Base-by-base conservation (phyloP, 306 rosid species). In the Hippophae gyantsensis region DNA sequence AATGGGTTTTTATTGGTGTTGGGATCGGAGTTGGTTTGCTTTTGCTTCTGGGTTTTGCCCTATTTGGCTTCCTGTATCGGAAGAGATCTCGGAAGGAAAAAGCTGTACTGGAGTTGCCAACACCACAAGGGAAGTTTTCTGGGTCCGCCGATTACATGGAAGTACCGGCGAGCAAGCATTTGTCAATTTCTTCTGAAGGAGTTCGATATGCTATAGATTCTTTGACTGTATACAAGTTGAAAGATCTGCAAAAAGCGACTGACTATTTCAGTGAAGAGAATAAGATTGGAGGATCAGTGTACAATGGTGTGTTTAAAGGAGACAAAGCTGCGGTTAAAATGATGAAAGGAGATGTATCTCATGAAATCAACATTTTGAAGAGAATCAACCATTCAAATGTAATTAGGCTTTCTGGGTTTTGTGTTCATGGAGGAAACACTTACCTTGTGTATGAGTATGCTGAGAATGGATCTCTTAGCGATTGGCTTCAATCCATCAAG, bases 391-490 rank as follows among this genome's bases (percentile, higher is more conserved):
- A 87, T 82, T 76, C 82, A 42, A 87, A 84, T 67, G 66, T 87
- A 10, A 75, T 78, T n/a, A 81, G 95, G 59, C 76, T 87, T 43
- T 87, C 90, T 9, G 95, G 95, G 8, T 77, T 79, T 69, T 87
- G 95, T 32, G 80, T 84, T 1, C 47, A 84, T 69, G 73, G 52
- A 50, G 95, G 88, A 10, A 67, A 75, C 64, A 84, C 83, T 7
- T 87, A 84, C 66, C 86, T 87, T 8, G 89, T 87, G 0, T 87
- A 84, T 47, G 92, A 87, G 77, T 84, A 79, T 47, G 89, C 95
- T 2, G 76, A 79, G 23, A 73, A 67, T 42, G 81, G 83, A 8
- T 82, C 84, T 57, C 81, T 87, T 7, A 58, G 64, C 25, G 80
- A 78, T 27, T 71, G 86, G 75, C 84, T 84, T 56, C 82, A 77